These are phyloP conservation scores for Aplosporella prunicola DNA, from an alignment of 2,329 filamentous ascomycete genomes.

Conservation along the genomic window DNA sequence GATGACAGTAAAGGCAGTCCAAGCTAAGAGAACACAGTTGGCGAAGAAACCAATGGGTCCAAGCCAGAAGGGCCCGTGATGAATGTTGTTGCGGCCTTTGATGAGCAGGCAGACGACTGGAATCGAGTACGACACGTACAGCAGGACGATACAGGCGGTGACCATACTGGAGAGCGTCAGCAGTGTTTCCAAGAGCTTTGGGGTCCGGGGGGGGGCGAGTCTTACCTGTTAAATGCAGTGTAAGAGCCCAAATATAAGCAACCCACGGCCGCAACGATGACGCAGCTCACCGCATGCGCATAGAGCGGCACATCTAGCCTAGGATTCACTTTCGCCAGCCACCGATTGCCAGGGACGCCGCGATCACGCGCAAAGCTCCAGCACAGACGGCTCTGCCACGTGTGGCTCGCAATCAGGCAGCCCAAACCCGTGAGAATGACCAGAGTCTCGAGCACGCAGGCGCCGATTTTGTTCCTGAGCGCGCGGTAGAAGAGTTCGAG, in stretches of 20 bases:
- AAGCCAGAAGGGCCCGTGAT: conserved; percentile 40
- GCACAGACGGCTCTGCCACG: conserved; percentile 42
- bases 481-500: conserved; percentile 40
- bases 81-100: conserved; percentile 36
- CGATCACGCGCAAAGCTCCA: conserved; percentile 46
- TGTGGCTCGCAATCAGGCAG: conserved; percentile 39
- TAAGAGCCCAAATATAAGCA: conserved; percentile 36
- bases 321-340: conserved; percentile 32
- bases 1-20: conserved; percentile 42
- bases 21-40: conserved; percentile 37
- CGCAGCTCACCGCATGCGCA: conserved; percentile 34
- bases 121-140: conserved; percentile 30
- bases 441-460: conserved; percentile 37
- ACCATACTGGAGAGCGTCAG: conserved; percentile 25
- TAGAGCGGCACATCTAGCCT: conserved; percentile 31
- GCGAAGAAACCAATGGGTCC: conserved; percentile 33
- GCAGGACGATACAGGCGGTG: conserved; percentile 33
- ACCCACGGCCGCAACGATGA: conserved; percentile 38
- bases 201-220: conserved; percentile 1
- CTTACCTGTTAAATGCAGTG: conserved; percentile 34
- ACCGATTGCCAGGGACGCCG: conserved; percentile 37
- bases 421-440: conserved; percentile 41
- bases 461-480: conserved; percentile 33
- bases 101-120: conserved; percentile 39
- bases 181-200: too few relatives aligned